Conservation (phyloP, 108 stramenopile species). For the Cafeteria roenbergensis region DNA sequence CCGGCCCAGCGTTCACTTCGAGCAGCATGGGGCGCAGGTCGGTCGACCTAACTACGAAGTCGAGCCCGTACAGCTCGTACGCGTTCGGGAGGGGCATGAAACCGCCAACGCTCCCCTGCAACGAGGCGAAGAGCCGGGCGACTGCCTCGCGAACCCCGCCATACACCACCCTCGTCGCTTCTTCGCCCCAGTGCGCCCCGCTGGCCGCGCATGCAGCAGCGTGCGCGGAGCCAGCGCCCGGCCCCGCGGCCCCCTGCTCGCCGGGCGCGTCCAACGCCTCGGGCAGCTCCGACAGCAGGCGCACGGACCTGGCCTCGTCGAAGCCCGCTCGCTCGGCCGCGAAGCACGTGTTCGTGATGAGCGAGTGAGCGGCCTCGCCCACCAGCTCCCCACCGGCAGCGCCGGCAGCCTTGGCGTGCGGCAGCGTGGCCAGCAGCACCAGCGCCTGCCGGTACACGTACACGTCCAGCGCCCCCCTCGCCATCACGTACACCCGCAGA, state of each 20-base stretch:
- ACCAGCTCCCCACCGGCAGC: slow-evolving; percentile 17
- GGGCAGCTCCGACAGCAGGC: slow-evolving; percentile 17
- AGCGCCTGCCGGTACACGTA: slow-evolving; percentile 40
- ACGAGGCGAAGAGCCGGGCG: slow-evolving; percentile 34
- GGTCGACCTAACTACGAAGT: slow-evolving; percentile 47
- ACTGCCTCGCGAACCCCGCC: slow-evolving; percentile 25
- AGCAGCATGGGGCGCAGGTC: slow-evolving; percentile 33
- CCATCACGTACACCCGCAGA: slow-evolving; percentile 49
- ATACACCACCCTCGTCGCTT: slow-evolving; percentile 3
- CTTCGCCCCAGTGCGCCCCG: slow-evolving; percentile 10
- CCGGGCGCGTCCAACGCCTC: slow-evolving; percentile 19
- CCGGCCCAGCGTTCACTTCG: slow-evolving; percentile 50
- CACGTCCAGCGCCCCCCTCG: slow-evolving; percentile 31
- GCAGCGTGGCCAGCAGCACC: slow-evolving; percentile 34
- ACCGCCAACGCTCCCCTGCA: slow-evolving; percentile 37
- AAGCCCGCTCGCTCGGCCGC: slow-evolving; percentile 34
- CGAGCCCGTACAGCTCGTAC: slow-evolving; percentile 55
- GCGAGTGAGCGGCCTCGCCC: slow-evolving; percentile 28
- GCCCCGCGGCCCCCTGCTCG: background rate
- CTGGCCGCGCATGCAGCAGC: background rate
- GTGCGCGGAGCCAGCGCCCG: background rate
- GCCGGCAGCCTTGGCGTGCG: no score
- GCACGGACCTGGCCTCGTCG: slow-evolving; percentile 39
- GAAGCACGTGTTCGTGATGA: slow-evolving; percentile 56
- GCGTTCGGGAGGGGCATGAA: slow-evolving; percentile 38